Evolutionary conservation across 148 eudicot species (phyloP).

Genomic region (Chenopodium berlandieri): DNA sequence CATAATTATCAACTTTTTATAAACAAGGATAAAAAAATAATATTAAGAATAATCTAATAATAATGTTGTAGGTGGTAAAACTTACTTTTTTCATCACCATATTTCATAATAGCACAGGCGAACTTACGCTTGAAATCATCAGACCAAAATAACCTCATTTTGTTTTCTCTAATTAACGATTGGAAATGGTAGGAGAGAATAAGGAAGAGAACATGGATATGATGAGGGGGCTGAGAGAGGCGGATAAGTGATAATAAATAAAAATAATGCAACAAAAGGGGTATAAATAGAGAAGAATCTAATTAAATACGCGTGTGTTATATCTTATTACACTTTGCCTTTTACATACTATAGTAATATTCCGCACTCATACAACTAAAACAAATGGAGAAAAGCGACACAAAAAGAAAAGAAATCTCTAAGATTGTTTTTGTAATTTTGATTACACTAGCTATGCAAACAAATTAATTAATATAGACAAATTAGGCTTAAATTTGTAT

Average conservation of each 20-base stretch:
- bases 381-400: no score
- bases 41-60: no score
- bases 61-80: background rate
- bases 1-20: no score
- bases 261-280: background rate
- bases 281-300: conserved; percentile 9
- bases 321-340: no score
- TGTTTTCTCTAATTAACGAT: background rate
- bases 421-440: no score
- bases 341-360: no score
- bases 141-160: conserved; percentile 2
- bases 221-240: background rate
- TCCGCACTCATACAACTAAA: no score
- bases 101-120: conserved; percentile 5
- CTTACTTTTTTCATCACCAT: conserved; percentile 35
- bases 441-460: no score
- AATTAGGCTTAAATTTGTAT: no score
- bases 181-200: background rate
- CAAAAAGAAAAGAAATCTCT: no score
- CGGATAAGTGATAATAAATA: background rate
- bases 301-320: background rate
- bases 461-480: no score
- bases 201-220: background rate
- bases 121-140: conserved; percentile 14
- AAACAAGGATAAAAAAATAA: no score